A percentile compares a stretch with the other conserved stretches of the same genome.
These are phyloP conservation scores for Scheffersomyces quercinus DNA, from an alignment of 1,139 yeast genomes.

Conservation along the genomic window DNA sequence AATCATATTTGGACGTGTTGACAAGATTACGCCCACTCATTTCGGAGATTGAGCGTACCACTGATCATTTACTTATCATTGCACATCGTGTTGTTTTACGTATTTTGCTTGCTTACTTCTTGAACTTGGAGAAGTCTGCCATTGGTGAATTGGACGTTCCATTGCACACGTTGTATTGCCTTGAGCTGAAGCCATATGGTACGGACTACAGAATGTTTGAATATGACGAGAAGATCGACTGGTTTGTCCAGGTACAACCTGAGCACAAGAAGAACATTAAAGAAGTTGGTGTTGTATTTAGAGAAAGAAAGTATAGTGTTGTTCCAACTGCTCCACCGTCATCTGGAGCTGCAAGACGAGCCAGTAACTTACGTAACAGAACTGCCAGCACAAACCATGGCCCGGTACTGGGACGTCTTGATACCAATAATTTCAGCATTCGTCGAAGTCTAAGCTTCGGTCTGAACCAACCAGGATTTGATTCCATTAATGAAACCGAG, in stretches of 20 bases:
- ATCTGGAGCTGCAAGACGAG: constrained; percentile 1
- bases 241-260: constrained; percentile 76
- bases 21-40: constrained; percentile 87
- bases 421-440: constrained; percentile 8
- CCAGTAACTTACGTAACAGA: constrained; percentile 1
- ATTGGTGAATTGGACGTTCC: constrained; percentile 94
- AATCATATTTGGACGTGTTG: constrained; percentile 89
- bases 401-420: background rate
- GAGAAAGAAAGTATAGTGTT: constrained; percentile 67
- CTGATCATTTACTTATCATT: constrained; percentile 79
- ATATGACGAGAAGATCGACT: constrained; percentile 74
- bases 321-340: constrained; percentile 73
- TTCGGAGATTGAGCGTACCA: constrained; percentile 88
- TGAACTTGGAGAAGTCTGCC: constrained; percentile 78
- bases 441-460: constrained; percentile 18
- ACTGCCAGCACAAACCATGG: constrained; percentile 1
- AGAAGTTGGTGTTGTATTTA: constrained; percentile 66
- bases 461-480: constrained; percentile 7
- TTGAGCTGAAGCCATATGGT: constrained; percentile 94
- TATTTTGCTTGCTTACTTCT: constrained; percentile 81
- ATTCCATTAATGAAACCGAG: constrained; percentile 1
- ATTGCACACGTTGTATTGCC: constrained; percentile 81
- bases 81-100: constrained; percentile 92
- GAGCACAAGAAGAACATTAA: constrained; percentile 59
- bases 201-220: constrained; percentile 90